These are phyloP conservation scores for Spencermartinsiella europaea DNA, from an alignment of 805 yeast species.

Conservation along the genomic window DNA sequence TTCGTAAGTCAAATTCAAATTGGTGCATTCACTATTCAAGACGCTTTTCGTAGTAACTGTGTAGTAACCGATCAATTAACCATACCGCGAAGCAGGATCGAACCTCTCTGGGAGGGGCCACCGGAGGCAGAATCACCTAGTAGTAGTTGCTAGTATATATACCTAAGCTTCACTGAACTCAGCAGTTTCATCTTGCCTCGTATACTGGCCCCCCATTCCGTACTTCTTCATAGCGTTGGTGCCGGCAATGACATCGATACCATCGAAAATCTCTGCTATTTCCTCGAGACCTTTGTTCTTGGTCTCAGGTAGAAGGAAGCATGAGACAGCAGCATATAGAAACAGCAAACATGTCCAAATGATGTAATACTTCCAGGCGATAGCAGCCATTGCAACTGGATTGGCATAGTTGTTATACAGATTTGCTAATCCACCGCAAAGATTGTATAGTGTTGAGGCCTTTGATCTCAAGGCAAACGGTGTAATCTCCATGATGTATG, in stretches of 20 bases:
- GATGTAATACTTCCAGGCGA: constrained; percentile 42
- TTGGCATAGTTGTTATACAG: constrained; percentile 33
- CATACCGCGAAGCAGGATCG: no score
- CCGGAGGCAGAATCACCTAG: no score
- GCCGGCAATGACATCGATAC: constrained; percentile 22
- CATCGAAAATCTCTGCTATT: constrained; percentile 39
- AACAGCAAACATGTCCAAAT: constrained; percentile 37
- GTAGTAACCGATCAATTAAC: no score
- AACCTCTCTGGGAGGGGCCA: no score
- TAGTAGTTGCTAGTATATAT: no score
- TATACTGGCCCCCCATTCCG: background rate
- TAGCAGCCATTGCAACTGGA: constrained; percentile 39
- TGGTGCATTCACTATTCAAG: no score
- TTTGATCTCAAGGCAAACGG: constrained; percentile 35
- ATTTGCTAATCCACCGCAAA: constrained; percentile 1
- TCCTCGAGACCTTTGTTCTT: constrained; percentile 41
- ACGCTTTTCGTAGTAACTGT: no score
- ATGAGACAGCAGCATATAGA: constrained; percentile 29
- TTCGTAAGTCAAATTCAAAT: no score
- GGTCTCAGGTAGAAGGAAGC: constrained; percentile 39
- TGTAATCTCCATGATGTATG: constrained; percentile 20
- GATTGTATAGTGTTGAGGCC: constrained; percentile 32
- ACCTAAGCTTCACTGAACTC: no score
- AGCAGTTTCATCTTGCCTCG: background rate
- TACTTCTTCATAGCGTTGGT: background rate